These are phyloP conservation scores for Fraxinus nigra DNA, from an alignment of 305 asterid genomes.

Conservation along the genomic window DNA sequence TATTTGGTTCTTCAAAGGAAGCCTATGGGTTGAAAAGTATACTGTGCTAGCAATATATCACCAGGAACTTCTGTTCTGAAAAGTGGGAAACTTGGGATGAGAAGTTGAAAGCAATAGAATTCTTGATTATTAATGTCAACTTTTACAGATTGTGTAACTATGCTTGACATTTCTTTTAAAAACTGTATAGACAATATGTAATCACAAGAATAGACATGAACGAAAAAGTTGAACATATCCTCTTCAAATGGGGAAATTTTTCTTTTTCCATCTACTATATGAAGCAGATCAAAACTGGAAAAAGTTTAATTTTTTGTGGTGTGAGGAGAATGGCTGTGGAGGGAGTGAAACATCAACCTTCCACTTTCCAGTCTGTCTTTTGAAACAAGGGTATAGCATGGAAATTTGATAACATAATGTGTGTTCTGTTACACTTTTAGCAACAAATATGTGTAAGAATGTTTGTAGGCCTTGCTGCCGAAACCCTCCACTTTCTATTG, in stretches of 20 bases:
- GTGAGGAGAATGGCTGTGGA: conserved; percentile 9
- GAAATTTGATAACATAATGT: neutral
- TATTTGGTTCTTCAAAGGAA: neutral
- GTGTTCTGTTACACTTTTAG: neutral
- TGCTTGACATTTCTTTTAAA: conserved; percentile 7
- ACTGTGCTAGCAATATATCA: neutral
- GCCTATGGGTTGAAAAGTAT: neutral
- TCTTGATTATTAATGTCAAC: conserved; percentile 1
- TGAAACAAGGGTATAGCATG: neutral
- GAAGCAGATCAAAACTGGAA: neutral
- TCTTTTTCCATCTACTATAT: conserved; percentile 13
- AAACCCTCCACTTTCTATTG: neutral
- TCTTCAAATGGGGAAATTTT: conserved; percentile 13
- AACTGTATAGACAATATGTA: neutral
- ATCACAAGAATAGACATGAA: conserved; percentile 13
- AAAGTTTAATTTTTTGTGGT: neutral
- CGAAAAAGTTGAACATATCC: neutral
- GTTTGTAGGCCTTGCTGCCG: neutral
- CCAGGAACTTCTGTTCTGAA: neutral
- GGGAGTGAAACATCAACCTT: conserved; percentile 4
- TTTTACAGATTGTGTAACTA: conserved; percentile 5
- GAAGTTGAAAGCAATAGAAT: neutral
- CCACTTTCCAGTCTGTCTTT: conserved; percentile 2
- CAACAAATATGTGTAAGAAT: conserved; percentile 11
- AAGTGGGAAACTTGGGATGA: conserved; percentile 10